Evolutionary conservation across 176 grass and related monocot species (phyloP), one percentile per base, ranked within the genome.

Genomic region (Oryza meyeriana): DNA sequence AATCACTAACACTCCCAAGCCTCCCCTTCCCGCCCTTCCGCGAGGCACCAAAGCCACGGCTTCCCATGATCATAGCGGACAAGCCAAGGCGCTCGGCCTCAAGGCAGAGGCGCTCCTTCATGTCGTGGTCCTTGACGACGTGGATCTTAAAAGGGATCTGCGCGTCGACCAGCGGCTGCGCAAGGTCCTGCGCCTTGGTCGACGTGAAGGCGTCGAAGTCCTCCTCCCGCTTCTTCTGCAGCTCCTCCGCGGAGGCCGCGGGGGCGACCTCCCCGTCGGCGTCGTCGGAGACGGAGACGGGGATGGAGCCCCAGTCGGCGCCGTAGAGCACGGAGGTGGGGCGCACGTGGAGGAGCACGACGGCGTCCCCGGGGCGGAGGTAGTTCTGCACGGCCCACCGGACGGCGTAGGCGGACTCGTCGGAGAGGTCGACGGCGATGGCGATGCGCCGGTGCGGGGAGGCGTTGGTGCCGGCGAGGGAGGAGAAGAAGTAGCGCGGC

Each of bases 111-210:
- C 94, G 82, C 87, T 97, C 94, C 87, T 94, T 97, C 94, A 97
- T 97, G 91, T 97, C 94, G 82, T 97, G 94, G 69, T 97, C 94
- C 87, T 97, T 94, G 3, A 94, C 94, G 66, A 97, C 81, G 50
- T 97, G 94, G 81, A 97, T 89, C 91, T 94, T 97, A 27, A 90
- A 97, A 27, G 89, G 91, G 87, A 97, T 97, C 78, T 90, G 87
- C 25, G 91, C 91, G 35, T 69, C 91, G 28, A 88, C 94, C 0
- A 97, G 91, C 34, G 94, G 91, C 81, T 94, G 91, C 65, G 91
- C 94, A 26, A 97, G 85, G 78, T 94, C 89, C 85, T 92, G 71
- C 30, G 89, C 87, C 85, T 97, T 97, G 50, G 89, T 80, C 33
- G 94, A 66, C 4, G 94, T 94, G 89, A 97, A 94, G 34, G 86